Base-by-base conservation (phyloP, 306 rosid species). In the Oemleria cerasiformis region DNA sequence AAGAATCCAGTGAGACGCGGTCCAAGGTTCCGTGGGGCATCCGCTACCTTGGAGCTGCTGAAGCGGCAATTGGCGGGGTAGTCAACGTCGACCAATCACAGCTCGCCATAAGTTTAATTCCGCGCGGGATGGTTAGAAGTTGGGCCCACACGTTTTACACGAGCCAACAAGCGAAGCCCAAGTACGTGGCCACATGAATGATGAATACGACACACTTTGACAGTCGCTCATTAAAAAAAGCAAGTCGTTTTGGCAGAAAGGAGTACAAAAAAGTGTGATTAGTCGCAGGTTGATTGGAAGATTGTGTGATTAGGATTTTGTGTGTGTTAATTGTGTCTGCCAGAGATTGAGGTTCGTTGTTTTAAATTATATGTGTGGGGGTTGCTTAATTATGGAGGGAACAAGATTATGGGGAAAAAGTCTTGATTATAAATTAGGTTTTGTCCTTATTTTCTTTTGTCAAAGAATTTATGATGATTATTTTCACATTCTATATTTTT, bases 71-170 rank as follows among this genome's bases (percentile, higher is more conserved):
- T 71, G 66, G 84, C 72, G 55, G 65, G 74, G 65, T 1, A 10
- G 61, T 36, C 66, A 17, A n/a, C 36, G 73, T 70, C 48, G 0
- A 15, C 78, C 68, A 45, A 73, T 80, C 73, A 66, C 43, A 34
- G 23, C 42, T 60, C 23, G 67, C 79, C 86, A 67, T 21, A 47
- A 58, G 50, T 56, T 48, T 2, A 30, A 30, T 56, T n/a, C 16
- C 13, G 5, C n/a, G 17, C 12, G n/a, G 65, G 73, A 47, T 75
- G 63, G 75, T 19, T 48, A 34, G 7, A 5, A 23, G 5, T 0
- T 57, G 66, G 70, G 20, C 75, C 86, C 84, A 78, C 82, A 71
- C 84, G 80, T 42, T 62, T 84, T 73, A 53, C 64, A 75, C 62
- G 56, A 79, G 68, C 54, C 73, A 73, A 62, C 71, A 40, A 61